A percentile compares a stretch with the other conserved stretches of the same genome.
Conservation (phyloP, 2,329 filamentous ascomycete genomes). For the Penicillium psychrosexuale region DNA sequence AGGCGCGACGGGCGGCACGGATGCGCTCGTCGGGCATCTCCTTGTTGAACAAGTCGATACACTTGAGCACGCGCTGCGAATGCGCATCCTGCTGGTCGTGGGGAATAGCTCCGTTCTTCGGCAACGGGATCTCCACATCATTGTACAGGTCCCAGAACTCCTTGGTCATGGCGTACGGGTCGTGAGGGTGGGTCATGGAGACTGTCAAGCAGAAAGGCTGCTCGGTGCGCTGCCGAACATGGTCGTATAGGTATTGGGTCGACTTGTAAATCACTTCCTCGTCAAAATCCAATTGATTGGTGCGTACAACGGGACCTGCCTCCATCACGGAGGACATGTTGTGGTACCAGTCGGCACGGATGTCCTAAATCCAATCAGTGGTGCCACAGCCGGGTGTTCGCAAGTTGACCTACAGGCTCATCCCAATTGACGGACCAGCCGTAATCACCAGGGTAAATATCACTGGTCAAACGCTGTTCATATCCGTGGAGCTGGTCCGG, state of each 20-base stretch:
- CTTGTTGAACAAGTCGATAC: conserved; percentile 81
- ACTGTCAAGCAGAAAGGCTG: conserved; percentile 86
- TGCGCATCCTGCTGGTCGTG: conserved; percentile 82
- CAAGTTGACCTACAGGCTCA: conserved; percentile 57
- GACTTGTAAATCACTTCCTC: conserved; percentile 94
- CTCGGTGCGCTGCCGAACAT: conserved; percentile 74
- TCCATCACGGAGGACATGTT: conserved; percentile 92
- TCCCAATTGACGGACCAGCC: conserved; percentile 97
- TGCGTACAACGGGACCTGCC: conserved; percentile 81
- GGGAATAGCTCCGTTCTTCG: conserved; percentile 67
- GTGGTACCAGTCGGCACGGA: conserved; percentile 88
- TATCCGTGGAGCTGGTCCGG: conserved; percentile 89
- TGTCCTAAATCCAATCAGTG: conserved; percentile 28
- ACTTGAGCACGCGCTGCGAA: conserved; percentile 80
- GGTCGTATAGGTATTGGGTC: conserved; percentile 84
- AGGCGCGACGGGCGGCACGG: conserved; percentile 78
- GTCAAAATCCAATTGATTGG: conserved; percentile 93
- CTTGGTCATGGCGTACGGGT: conserved; percentile 89
- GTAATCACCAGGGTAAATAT: conserved; percentile 92
- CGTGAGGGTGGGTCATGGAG: conserved; percentile 90
- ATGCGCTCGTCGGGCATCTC: conserved; percentile 82
- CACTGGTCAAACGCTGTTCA: conserved; percentile 85
- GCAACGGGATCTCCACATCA: conserved; percentile 79
- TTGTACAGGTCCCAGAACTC: conserved; percentile 94
- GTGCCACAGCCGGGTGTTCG: not conserved